Conservation (phyloP, 2,329 filamentous ascomycete species). For the Leptographium lundbergii region DNA sequence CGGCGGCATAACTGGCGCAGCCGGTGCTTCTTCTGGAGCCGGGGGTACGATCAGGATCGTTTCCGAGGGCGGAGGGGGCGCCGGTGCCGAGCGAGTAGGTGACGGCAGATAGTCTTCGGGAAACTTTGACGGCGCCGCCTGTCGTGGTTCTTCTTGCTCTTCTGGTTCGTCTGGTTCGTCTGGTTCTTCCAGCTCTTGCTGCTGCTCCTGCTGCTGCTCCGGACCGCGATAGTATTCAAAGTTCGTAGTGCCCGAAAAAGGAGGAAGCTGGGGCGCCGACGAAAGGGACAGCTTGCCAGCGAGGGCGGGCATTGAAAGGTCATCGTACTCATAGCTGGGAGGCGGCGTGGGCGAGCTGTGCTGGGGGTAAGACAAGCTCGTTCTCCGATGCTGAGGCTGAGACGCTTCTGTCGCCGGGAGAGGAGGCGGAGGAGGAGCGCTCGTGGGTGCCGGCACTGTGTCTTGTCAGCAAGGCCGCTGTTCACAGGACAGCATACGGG, state of each 20-base stretch:
- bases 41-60: neutral
- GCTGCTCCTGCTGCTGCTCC: neutral
- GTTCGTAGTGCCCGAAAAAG: neutral
- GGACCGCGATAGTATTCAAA: neutral
- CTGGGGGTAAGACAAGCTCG: neutral
- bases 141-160: neutral
- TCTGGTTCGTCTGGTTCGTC: neutral
- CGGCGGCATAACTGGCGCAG: neutral
- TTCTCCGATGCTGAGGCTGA: neutral
- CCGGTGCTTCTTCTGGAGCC: neutral
- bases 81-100: neutral
- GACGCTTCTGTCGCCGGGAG: neutral
- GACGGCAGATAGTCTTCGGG: neutral
- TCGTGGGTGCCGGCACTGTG: neutral
- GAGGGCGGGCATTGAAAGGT: neutral
- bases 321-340: conserved; percentile 1
- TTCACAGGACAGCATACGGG: neutral
- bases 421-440: neutral
- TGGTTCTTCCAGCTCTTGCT: neutral
- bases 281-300: neutral
- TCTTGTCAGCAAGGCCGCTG: neutral
- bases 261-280: neutral
- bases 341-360: conserved; percentile 1
- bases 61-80: neutral
- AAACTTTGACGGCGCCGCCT: neutral